phyloP scores from a whole-genome alignment of 1,284 basidiomycete genomes.

The Rhodotorula sp. region DNA sequence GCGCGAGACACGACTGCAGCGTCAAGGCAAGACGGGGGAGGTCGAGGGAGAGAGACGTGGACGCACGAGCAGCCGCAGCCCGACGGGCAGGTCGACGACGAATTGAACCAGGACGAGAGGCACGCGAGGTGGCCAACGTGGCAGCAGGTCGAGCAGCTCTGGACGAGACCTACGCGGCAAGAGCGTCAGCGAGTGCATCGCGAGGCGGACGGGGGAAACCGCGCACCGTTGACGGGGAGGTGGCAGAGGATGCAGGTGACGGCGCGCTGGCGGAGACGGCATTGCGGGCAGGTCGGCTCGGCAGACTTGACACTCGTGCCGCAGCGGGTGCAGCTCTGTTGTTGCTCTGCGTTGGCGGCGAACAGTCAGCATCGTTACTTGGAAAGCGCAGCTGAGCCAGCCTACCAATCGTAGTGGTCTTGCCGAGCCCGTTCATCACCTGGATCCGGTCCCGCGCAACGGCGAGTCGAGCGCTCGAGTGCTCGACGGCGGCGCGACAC shows the following conservation, averaged over 20 bases:
- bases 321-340: constrained; percentile 16
- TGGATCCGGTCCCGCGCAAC: constrained; percentile 6
- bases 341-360: constrained; percentile 16
- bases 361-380: too few species aligned
- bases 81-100: constrained; percentile 21
- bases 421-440: constrained; percentile 22
- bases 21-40: too few species aligned
- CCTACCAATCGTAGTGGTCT: constrained; percentile 20
- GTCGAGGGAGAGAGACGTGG: background rate
- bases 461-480: background rate
- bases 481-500: constrained; percentile 15
- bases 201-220: background rate
- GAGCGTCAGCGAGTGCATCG: background rate
- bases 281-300: constrained; percentile 12
- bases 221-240: constrained; percentile 25
- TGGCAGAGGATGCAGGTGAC: constrained; percentile 33
- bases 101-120: constrained; percentile 22
- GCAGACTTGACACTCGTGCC: background rate
- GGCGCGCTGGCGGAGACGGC: constrained; percentile 12
- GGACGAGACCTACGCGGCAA: constrained; percentile 18
- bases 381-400: too few species aligned
- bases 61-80: constrained; percentile 38
- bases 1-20: background rate
- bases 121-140: constrained; percentile 38
- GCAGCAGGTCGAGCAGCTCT: constrained; percentile 29